Percentiles rank a stretch among this genome's conserved stretches.
phyloP scores from a whole-genome alignment of 1,284 basidiomycete species.

The Peniophora sp. region DNA sequence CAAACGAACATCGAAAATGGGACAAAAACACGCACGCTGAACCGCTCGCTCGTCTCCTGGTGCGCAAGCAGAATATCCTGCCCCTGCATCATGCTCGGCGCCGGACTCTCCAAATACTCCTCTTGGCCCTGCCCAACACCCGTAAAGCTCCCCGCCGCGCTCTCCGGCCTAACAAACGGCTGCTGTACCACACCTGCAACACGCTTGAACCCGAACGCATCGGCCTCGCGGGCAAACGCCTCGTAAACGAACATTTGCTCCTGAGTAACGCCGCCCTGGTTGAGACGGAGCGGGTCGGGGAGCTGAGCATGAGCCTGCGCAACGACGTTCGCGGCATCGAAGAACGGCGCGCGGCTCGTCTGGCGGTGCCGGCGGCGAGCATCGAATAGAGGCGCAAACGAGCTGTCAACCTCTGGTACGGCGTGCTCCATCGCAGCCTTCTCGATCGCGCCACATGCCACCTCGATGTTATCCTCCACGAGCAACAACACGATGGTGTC shows the following conservation, averaged over 20 bases:
- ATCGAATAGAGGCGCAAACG: conserved; percentile 78
- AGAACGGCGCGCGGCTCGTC: conserved; percentile 69
- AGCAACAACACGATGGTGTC: conserved; percentile 74
- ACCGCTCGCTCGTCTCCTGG: conserved; percentile 71
- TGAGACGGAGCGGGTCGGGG: conserved; percentile 87
- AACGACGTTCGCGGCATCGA: conserved; percentile 72
- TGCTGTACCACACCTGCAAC: not conserved
- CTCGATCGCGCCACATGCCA: conserved; percentile 92
- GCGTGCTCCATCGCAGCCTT: conserved; percentile 98
- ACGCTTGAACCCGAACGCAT: not conserved
- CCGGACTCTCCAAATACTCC: no score
- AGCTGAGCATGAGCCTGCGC: conserved; percentile 75
- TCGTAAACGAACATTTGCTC: conserved; percentile 91
- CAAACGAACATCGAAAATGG: no score
- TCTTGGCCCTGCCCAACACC: no score
- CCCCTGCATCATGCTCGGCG: no score
- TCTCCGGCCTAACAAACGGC: no score
- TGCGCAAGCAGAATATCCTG: conserved; percentile 32
- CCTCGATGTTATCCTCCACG: conserved; percentile 90
- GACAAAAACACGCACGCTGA: conserved; percentile 39
- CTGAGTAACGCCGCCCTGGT: conserved; percentile 73
- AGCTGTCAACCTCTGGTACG: conserved; percentile 91
- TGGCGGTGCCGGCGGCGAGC: conserved; percentile 84
- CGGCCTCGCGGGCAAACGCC: conserved; percentile 54
- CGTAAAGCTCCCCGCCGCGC: no score